Percentiles rank a stretch among this genome's conserved stretches.
Evolutionary conservation across 1,284 basidiomycete species (phyloP).

Genomic region (Peniophora sp.): DNA sequence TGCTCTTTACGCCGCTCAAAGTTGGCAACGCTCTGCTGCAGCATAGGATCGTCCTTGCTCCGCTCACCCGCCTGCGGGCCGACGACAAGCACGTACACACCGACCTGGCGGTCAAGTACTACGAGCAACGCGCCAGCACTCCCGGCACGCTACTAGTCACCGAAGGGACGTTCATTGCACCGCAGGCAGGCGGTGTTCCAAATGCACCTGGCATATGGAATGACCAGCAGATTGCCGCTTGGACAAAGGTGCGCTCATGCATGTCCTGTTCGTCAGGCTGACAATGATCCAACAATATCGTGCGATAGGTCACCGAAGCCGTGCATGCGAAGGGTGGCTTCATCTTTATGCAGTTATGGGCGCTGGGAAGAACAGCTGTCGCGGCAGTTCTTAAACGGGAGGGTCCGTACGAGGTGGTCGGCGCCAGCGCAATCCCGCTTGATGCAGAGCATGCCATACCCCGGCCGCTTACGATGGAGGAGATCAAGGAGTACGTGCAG

Average conservation of each 20-base stretch:
- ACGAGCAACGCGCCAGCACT: conserved; percentile 31
- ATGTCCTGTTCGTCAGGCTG: background rate
- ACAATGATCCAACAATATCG: background rate
- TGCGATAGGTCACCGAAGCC: conserved; percentile 17
- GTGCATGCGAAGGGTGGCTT: conserved; percentile 24
- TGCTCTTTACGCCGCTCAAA: conserved; percentile 34
- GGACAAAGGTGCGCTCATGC: conserved; percentile 30
- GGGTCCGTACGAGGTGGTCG: conserved; percentile 26
- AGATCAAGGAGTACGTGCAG: conserved; percentile 35
- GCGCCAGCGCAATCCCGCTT: conserved; percentile 35
- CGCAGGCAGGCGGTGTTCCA: conserved; percentile 25
- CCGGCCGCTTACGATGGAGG: conserved; percentile 18
- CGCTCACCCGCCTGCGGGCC: conserved; percentile 33
- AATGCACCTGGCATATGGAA: conserved; percentile 35
- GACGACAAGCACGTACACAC: conserved; percentile 16
- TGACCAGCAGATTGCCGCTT: conserved; percentile 33
- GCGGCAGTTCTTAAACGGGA: conserved; percentile 20
- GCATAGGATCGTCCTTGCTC: conserved; percentile 39
- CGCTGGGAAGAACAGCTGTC: conserved; percentile 30
- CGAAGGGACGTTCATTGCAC: conserved; percentile 35
- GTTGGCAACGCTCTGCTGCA: conserved; percentile 30
- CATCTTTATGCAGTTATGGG: conserved; percentile 41
- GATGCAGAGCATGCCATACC: conserved; percentile 20
- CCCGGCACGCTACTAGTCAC: conserved; percentile 40
- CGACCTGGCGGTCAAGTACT: conserved; percentile 32